These are phyloP conservation scores for Pythium sp. DNA, from an alignment of 352 stramenopile species.

Conservation along the genomic window DNA sequence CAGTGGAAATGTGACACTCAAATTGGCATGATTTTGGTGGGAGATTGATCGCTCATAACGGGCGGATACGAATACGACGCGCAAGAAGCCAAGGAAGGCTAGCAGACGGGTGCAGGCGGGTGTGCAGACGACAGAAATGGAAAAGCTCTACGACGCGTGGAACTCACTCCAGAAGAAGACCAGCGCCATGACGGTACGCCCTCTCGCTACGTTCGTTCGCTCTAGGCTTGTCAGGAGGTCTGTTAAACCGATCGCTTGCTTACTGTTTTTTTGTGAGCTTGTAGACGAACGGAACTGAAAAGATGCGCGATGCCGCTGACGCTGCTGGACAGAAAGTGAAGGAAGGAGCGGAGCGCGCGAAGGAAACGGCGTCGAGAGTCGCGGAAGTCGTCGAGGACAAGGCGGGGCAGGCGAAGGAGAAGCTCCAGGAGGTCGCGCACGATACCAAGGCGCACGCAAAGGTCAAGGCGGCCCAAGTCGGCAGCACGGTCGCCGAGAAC, in stretches of 20 bases:
- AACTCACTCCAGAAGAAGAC: constrained; percentile 11
- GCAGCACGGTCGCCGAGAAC: background rate
- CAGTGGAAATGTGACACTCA: background rate
- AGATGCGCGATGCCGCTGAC: constrained; percentile 9
- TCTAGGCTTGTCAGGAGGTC: background rate
- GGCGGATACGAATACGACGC: background rate
- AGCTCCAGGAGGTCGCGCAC: constrained; percentile 24
- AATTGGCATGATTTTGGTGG: background rate
- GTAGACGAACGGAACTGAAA: constrained; percentile 13
- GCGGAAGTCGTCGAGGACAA: constrained; percentile 14
- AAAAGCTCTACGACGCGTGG: constrained; percentile 19
- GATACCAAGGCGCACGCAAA: constrained; percentile 29
- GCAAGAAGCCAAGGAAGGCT: background rate
- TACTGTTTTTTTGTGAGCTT: background rate
- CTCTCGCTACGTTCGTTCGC: background rate
- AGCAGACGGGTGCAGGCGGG: background rate
- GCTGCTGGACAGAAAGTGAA: constrained; percentile 16
- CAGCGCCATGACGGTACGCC: constrained; percentile 10
- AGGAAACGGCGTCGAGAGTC: constrained; percentile 10
- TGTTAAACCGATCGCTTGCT: background rate
- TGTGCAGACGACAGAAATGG: constrained; percentile 7
- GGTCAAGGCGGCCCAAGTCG: background rate
- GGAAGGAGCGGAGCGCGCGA: constrained; percentile 18
- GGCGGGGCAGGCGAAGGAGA: constrained; percentile 22
- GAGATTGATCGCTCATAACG: constrained; percentile 8